Evolutionary conservation across 2,329 filamentous ascomycete genomes (phyloP).

Genomic region (Thermothelomyces thermophilus): DNA sequence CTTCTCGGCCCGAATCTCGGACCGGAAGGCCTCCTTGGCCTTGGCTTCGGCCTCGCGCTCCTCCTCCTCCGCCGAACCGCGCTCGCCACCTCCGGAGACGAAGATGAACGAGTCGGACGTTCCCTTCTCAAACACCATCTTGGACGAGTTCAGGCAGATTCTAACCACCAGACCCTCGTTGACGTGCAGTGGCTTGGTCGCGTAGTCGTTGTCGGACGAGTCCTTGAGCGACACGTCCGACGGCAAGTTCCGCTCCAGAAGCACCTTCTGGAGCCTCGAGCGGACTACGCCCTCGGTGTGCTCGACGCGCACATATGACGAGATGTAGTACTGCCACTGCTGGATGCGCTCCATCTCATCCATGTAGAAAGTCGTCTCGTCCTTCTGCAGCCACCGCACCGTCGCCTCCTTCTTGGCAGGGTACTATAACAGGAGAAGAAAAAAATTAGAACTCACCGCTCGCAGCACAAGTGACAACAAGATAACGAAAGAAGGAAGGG

Average conservation of each 20-base stretch:
- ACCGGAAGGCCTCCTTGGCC: conserved; percentile 28
- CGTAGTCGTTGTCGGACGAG: conserved; percentile 56
- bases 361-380: conserved; percentile 74
- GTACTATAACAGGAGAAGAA: conserved; percentile 42
- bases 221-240: conserved; percentile 46
- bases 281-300: conserved; percentile 73
- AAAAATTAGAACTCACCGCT: no score
- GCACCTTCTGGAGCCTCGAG: conserved; percentile 58
- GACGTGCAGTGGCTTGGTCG: conserved; percentile 54
- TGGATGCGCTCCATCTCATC: conserved; percentile 80
- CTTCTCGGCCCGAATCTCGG: conserved; percentile 39
- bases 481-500: no score
- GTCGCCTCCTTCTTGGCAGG: conserved; percentile 62
- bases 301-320: conserved; percentile 81
- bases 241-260: conserved; percentile 66
- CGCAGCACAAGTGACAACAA: no score
- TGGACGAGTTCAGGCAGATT: conserved; percentile 71
- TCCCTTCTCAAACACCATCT: conserved; percentile 67
- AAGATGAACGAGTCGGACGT: conserved; percentile 68
- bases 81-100: conserved; percentile 49
- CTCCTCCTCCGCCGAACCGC: neutral
- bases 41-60: conserved; percentile 48
- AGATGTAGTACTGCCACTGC: conserved; percentile 92
- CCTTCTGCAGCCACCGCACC: conserved; percentile 62
- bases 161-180: conserved; percentile 64